Percentiles rank a stretch among this genome's conserved stretches.
phyloP scores from a whole-genome alignment of 371 early-diverging fungal species.

The Rhizomucor miehei region DNA sequence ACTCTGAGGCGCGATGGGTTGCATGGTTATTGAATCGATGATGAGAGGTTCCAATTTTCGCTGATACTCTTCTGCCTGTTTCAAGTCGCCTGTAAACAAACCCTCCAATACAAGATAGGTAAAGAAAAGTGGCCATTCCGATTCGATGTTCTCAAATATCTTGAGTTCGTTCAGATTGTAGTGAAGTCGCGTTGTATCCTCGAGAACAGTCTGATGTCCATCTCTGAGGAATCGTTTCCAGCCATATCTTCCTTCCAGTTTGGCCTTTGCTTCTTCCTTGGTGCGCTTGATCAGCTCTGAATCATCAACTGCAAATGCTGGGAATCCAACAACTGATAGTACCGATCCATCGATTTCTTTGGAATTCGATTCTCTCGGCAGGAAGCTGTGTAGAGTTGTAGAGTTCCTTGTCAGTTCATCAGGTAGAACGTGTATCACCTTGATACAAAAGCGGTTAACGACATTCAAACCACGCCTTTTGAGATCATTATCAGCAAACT shows the following conservation, averaged over 20 bases:
- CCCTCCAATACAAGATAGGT: conserved; percentile 89
- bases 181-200: conserved; percentile 77
- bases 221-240: conserved; percentile 88
- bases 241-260: conserved; percentile 84
- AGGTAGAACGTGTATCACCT: conserved; percentile 81
- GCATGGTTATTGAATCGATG: conserved; percentile 63
- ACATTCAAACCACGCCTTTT: conserved; percentile 1
- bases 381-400: conserved; percentile 75
- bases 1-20: conserved; percentile 29
- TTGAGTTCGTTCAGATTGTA: conserved; percentile 84
- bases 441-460: neutral
- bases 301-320: conserved; percentile 86
- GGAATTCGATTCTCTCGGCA: conserved; percentile 88
- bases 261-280: conserved; percentile 73
- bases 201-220: conserved; percentile 85
- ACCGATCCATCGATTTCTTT: conserved; percentile 91
- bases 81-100: conserved; percentile 64
- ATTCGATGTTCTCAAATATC: conserved; percentile 86
- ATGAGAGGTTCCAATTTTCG: conserved; percentile 65
- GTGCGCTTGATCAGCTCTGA: conserved; percentile 63
- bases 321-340: conserved; percentile 84
- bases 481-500: conserved; percentile 6
- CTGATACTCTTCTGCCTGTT: conserved; percentile 72
- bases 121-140: conserved; percentile 92
- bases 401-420: conserved; percentile 87